Evolutionary conservation across 2,329 filamentous ascomycete species (phyloP).

Genomic region (Penicillium capsulatum): DNA sequence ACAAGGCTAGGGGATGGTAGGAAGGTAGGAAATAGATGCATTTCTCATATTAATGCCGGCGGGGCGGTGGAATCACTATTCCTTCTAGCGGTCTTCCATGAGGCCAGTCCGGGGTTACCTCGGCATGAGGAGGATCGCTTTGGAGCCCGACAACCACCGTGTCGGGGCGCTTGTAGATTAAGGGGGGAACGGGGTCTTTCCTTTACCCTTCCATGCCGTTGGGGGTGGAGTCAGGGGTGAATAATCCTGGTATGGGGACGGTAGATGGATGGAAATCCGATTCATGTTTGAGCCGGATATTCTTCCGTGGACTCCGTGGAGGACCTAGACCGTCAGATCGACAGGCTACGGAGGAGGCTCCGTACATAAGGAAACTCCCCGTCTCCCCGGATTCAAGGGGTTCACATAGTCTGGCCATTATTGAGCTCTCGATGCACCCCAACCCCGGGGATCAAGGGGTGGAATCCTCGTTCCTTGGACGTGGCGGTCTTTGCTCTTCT

Average conservation of each 20-base stretch:
- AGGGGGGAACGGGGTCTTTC: no score
- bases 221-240: no score
- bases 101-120: constrained; percentile 1
- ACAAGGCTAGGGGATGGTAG: no score
- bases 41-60: no score
- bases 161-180: constrained; percentile 5
- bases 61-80: constrained; percentile 1
- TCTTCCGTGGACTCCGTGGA: constrained; percentile 1
- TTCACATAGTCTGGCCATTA: constrained; percentile 6
- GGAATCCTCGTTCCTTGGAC: background rate
- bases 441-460: constrained; percentile 8
- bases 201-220: no score
- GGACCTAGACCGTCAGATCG: background rate
- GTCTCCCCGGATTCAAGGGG: constrained; percentile 20
- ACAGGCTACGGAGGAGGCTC: background rate
- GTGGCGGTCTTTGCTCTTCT: no score
- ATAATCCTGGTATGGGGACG: no score
- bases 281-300: constrained; percentile 8
- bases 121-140: constrained; percentile 10
- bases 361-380: no score
- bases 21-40: no score
- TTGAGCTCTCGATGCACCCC: constrained; percentile 10
- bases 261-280: no score
- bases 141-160: constrained; percentile 8
- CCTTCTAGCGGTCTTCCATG: constrained; percentile 10